Conservation (phyloP, 257 asterid species). For the Penstemon newberryi region DNA sequence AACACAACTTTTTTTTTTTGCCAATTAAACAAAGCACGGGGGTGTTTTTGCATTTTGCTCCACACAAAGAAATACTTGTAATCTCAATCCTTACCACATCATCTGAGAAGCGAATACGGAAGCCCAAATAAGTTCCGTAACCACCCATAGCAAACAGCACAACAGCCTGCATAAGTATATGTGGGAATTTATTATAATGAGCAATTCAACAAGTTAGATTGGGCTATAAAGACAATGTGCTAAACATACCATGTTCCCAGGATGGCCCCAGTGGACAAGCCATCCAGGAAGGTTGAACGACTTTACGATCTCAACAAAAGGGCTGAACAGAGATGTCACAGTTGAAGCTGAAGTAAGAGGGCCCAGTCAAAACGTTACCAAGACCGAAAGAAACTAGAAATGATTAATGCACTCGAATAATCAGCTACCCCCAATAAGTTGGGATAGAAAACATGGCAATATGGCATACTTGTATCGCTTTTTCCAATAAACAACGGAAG, state of each 20-base stretch:
- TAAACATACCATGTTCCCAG: constrained; percentile 77
- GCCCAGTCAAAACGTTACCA: constrained; percentile 22
- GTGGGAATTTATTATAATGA: neutral
- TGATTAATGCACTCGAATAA: neutral
- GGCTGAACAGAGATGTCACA: constrained; percentile 61
- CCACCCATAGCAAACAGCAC: constrained; percentile 98
- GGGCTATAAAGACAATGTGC: neutral
- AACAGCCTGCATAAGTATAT: constrained; percentile 57
- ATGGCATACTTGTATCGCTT: neutral
- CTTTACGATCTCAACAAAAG: constrained; percentile 68
- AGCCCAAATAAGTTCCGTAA: constrained; percentile 88
- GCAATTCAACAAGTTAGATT: neutral
- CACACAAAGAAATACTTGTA: neutral
- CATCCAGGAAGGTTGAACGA: constrained; percentile 76
- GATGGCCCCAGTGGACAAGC: constrained; percentile 99
- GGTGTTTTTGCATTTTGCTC: too few species aligned
- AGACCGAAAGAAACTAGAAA: neutral
- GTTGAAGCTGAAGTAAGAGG: constrained; percentile 53
- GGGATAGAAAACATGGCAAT: neutral
- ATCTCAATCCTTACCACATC: constrained; percentile 51
- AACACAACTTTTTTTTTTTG: too few species aligned
- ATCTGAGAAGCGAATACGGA: constrained; percentile 75
- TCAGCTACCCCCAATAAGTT: neutral
- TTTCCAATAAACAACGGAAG: neutral
- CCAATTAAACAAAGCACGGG: too few species aligned